Evolutionary conservation across 108 stramenopile genomes (phyloP).

Genomic region (Bacterosira constricta): DNA sequence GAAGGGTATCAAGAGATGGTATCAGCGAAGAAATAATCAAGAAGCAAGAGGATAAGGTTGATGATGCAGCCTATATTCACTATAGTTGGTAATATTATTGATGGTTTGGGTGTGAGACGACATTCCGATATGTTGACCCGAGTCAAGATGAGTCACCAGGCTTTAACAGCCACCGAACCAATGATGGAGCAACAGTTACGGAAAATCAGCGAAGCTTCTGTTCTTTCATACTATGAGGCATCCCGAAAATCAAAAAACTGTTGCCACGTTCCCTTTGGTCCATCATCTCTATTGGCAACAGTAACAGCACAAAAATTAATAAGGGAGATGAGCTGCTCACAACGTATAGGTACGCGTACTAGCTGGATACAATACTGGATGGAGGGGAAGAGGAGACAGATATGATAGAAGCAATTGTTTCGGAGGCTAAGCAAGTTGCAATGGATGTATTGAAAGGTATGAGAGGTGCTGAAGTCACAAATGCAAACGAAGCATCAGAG

Average conservation of each 20-base stretch:
- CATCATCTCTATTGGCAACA: conserved; percentile 15
- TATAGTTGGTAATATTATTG: too few relatives aligned
- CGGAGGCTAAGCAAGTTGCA: conserved; percentile 20
- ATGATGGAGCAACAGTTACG: conserved; percentile 49
- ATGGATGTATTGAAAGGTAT: conserved; percentile 10
- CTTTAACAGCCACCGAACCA: conserved; percentile 47
- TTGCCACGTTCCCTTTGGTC: conserved; percentile 36
- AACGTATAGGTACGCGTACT: conserved; percentile 27
- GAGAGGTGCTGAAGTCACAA: conserved; percentile 1
- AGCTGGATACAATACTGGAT: conserved; percentile 5
- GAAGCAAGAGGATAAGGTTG: background rate
- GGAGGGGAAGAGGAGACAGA: conserved; percentile 5
- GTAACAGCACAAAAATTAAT: conserved; percentile 14
- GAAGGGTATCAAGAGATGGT: background rate
- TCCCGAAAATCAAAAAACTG: conserved; percentile 37
- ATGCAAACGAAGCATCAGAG: background rate
- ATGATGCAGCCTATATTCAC: conserved; percentile 37
- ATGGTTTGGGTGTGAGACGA: too few relatives aligned
- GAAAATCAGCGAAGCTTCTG: conserved; percentile 30
- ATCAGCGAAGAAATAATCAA: background rate
- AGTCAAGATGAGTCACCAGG: background rate
- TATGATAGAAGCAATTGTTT: conserved; percentile 18
- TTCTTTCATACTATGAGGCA: conserved; percentile 38
- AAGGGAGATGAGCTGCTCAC: conserved; percentile 26
- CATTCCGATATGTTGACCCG: too few relatives aligned